phyloP scores from a whole-genome alignment of 2,329 filamentous ascomycete species.

The Colletotrichum sp. region DNA sequence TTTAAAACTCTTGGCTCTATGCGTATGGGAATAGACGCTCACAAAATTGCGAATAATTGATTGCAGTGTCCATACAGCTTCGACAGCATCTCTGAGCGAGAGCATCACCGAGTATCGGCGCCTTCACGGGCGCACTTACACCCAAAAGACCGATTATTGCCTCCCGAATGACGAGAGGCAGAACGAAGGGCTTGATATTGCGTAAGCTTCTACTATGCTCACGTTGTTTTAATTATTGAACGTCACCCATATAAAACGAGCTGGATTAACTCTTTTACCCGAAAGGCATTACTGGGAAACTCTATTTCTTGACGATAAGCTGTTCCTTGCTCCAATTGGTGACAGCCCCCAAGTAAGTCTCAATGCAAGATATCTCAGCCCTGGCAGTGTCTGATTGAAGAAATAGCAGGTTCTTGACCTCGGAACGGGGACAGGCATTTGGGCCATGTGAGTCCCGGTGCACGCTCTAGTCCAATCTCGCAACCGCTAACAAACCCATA shows the following conservation, averaged over 20 bases:
- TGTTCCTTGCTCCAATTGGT: background rate
- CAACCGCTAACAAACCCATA: slow-evolving; percentile 24
- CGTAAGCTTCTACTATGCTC: background rate
- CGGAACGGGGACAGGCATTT: slow-evolving; percentile 60
- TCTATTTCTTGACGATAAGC: background rate
- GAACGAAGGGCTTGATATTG: background rate
- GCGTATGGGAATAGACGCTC: background rate
- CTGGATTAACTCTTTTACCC: background rate
- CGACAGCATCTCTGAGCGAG: background rate
- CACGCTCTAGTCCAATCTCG: no score
- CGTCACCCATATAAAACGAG: background rate
- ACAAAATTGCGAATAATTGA: no score
- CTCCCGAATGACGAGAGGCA: background rate
- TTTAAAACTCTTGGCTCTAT: background rate
- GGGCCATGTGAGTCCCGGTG: slow-evolving; percentile 31
- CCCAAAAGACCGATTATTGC: slow-evolving; percentile 3
- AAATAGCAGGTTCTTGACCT: slow-evolving; percentile 36
- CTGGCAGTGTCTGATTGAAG: background rate
- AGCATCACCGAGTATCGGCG: slow-evolving; percentile 2
- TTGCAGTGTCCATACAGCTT: no score
- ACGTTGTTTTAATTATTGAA: background rate
- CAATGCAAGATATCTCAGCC: no score
- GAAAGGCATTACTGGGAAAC: background rate
- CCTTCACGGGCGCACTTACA: slow-evolving; percentile 4
- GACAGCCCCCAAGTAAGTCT: background rate